Evolutionary conservation across 108 stramenopile species (phyloP).

Genomic region (Nitzschia sp.): DNA sequence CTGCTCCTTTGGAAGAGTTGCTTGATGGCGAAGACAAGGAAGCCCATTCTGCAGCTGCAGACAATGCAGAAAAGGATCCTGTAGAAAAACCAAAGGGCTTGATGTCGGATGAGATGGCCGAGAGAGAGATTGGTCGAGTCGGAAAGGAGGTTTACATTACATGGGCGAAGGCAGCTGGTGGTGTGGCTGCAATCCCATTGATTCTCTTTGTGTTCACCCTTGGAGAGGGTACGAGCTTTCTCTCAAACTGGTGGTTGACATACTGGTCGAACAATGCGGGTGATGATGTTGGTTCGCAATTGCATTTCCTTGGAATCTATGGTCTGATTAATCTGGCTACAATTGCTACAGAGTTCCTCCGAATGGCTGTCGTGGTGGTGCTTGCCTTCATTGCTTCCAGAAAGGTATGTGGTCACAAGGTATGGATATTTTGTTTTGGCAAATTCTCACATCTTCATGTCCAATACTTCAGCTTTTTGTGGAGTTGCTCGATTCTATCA

Average conservation of each 20-base stretch:
- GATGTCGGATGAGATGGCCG: constrained; percentile 31
- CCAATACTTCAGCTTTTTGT: constrained; percentile 40
- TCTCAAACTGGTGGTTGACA: constrained; percentile 67
- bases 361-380: constrained; percentile 50
- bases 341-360: constrained; percentile 50
- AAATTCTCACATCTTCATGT: neutral
- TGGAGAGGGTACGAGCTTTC: constrained; percentile 50
- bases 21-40: no score
- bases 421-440: neutral
- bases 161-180: constrained; percentile 77
- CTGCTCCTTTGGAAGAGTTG: neutral
- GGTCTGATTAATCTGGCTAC: constrained; percentile 60
- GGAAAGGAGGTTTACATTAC: constrained; percentile 47
- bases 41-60: neutral
- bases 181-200: constrained; percentile 35
- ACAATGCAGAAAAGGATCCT: constrained; percentile 5
- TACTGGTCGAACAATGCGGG: constrained; percentile 36
- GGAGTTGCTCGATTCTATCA: constrained; percentile 51
- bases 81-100: constrained; percentile 30
- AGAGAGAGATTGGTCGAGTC: constrained; percentile 25
- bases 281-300: constrained; percentile 13
- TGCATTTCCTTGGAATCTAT: constrained; percentile 62
- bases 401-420: constrained; percentile 10
- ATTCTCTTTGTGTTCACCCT: constrained; percentile 53
- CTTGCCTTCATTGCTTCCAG: constrained; percentile 54